Conservation (phyloP, 2,329 filamentous ascomycete species). For the Bipolaris sorokiniana region DNA sequence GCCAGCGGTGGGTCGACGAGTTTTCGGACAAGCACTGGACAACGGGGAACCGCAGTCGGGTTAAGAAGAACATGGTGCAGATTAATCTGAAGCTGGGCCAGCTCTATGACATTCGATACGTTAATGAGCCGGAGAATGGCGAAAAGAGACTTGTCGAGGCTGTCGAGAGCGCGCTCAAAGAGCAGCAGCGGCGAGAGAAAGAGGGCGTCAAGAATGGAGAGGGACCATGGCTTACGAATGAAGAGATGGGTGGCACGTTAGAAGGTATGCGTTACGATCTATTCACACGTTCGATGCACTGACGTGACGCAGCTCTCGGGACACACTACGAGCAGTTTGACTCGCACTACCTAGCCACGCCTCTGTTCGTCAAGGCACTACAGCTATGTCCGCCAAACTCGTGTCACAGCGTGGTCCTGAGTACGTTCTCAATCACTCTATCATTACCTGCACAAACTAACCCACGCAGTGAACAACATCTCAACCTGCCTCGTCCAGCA, state of each 20-base stretch:
- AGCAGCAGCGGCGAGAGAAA: constrained; percentile 70
- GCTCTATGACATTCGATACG: constrained; percentile 77
- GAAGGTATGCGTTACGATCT: constrained; percentile 60
- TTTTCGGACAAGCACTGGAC: constrained; percentile 51
- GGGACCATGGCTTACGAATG: constrained; percentile 71
- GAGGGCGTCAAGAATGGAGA: constrained; percentile 74
- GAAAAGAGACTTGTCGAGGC: constrained; percentile 80
- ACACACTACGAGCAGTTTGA: constrained; percentile 75
- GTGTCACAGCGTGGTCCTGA: constrained; percentile 83
- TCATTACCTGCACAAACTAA: constrained; percentile 11
- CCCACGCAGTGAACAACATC: constrained; percentile 74
- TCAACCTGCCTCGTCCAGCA: constrained; percentile 75
- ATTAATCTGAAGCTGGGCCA: constrained; percentile 85
- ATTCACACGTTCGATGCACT: constrained; percentile 11
- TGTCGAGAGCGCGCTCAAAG: constrained; percentile 78
- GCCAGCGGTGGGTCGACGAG: constrained; percentile 58
- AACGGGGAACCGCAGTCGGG: constrained; percentile 62
- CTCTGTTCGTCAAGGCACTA: constrained; percentile 85
- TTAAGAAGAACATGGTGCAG: constrained; percentile 75
- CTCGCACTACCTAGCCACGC: constrained; percentile 80
- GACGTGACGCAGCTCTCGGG: constrained; percentile 66
- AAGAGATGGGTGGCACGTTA: constrained; percentile 75
- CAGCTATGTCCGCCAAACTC: constrained; percentile 66
- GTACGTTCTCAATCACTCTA: constrained; percentile 52
- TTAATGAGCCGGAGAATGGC: constrained; percentile 74